A percentile compares a stretch with the other conserved stretches of the same genome.
These are phyloP conservation scores for Parietichytrium sp. DNA, from an alignment of 108 stramenopile genomes.

Conservation along the genomic window DNA sequence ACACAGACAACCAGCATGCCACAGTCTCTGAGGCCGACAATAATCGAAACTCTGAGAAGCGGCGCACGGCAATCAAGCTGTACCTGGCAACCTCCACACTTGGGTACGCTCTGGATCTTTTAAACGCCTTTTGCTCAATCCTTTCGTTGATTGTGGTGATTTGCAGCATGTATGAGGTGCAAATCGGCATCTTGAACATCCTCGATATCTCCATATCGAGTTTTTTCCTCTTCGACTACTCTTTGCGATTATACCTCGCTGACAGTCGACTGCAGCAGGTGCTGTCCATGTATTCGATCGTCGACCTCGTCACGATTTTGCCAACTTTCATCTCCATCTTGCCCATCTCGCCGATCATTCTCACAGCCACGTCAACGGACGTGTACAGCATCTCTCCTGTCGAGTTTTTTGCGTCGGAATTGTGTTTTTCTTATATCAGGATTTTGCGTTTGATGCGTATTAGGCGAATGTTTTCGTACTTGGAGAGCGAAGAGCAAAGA, in stretches of 20 bases:
- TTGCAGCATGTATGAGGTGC: not conserved
- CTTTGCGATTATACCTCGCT: not conserved
- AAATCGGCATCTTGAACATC: not conserved
- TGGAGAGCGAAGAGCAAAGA: not conserved
- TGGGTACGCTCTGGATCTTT: not conserved
- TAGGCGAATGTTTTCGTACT: not conserved
- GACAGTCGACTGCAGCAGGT: not conserved
- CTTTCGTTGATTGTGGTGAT: conserved; percentile 5
- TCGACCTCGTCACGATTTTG: conserved; percentile 15
- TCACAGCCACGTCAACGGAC: not conserved
- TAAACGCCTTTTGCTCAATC: not conserved
- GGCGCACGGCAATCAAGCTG: not conserved
- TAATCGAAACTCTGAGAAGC: not conserved
- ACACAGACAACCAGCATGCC: not conserved
- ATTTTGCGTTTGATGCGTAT: not conserved
- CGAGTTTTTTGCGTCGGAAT: no score
- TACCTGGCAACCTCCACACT: not conserved
- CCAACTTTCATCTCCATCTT: not conserved
- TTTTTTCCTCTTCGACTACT: conserved; percentile 32
- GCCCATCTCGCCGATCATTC: no score
- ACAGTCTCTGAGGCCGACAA: not conserved
- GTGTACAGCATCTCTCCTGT: not conserved
- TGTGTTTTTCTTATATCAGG: no score
- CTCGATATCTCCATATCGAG: not conserved
- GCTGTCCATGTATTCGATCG: not conserved